Base-by-base conservation (phyloP, 2,329 filamentous ascomycete genomes). In the Neocatenulostroma microsporum region DNA sequence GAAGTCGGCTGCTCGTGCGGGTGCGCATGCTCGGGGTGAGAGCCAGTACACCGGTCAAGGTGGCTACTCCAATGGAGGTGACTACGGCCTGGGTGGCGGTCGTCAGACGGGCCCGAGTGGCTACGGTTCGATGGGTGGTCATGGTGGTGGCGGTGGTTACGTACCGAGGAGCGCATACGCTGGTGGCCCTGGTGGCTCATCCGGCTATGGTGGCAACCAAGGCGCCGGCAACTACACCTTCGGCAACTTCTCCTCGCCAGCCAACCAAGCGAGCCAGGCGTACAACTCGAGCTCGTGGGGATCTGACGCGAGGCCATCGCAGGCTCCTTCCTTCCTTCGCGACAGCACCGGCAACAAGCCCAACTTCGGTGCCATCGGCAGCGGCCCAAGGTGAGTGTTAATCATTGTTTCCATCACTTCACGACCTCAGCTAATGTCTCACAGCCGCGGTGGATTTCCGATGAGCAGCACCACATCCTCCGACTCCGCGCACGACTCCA, bases 291-390 rank as follows among this genome's bases (percentile, higher is more conserved):
- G n/a, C n/a, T n/a, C n/a, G n/a, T n/a, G n/a, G n/a, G n/a, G n/a
- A n/a, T n/a, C n/a, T n/a, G n/a, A n/a, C n/a, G n/a, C n/a, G n/a
- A n/a, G n/a, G n/a, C 18, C 18, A n/a, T 27, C 10, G 25, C 33
- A 29, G 33, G 10, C 15, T n/a, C 11, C 14, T 5, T 3, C 21
- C 23, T 17, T 36, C 15, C 17, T 28, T n/a, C 33, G n/a, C n/a
- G 23, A 21, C 33, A 20, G 14, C 17, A 9, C 10, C 12, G 7
- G 21, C 10, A 21, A 6, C 25, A 20, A 27, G 33, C 33, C 33
- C n/a, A 28, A 18, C 14, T 37, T 21, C 19, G 34, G 34, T 29
- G 34, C 34, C 9, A 30, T 37, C 27, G 34, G 34, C 25, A 30
- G 3, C 8, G 19, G 24, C 5, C 26, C 34, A 30, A 37, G 34